Conservation (phyloP, 2,329 filamentous ascomycete genomes). For the Nakataea oryzae region DNA sequence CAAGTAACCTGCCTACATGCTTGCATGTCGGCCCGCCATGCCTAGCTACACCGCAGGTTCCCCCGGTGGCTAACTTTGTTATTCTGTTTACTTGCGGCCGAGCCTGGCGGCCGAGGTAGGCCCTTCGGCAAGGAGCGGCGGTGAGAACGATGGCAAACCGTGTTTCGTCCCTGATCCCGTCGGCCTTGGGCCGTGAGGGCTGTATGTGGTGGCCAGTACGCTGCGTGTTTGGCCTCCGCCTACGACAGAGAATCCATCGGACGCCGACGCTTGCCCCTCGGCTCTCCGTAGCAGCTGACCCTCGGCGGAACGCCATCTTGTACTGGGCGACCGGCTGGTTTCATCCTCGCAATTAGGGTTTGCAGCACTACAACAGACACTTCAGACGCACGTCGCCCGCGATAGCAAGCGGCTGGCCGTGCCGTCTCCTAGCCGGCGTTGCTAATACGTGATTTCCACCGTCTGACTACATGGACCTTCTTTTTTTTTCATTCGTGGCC, state of each 20-base stretch:
- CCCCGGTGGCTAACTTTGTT: too few relatives aligned
- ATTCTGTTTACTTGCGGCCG: too few relatives aligned
- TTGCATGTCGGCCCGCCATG: neutral
- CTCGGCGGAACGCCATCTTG: neutral
- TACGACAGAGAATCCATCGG: neutral
- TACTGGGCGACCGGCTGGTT: neutral
- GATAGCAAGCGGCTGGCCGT: neutral
- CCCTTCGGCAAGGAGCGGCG: neutral
- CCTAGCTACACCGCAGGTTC: neutral
- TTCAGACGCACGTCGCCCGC: neutral
- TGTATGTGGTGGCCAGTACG: neutral
- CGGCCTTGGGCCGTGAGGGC: neutral
- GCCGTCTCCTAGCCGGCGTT: neutral
- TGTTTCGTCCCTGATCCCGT: neutral
- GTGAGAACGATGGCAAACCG: too few relatives aligned
- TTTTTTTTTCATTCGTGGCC: neutral
- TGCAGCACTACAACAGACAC: neutral
- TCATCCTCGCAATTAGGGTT: neutral
- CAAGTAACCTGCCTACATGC: too few relatives aligned
- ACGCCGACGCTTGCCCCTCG: neutral
- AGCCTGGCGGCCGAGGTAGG: neutral
- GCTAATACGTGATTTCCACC: neutral
- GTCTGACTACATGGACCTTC: neutral
- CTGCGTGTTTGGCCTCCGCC: neutral
- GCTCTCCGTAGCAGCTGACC: neutral